Evolutionary conservation across 306 rosid genomes (phyloP).

Genomic region (Castanea mollissima): DNA sequence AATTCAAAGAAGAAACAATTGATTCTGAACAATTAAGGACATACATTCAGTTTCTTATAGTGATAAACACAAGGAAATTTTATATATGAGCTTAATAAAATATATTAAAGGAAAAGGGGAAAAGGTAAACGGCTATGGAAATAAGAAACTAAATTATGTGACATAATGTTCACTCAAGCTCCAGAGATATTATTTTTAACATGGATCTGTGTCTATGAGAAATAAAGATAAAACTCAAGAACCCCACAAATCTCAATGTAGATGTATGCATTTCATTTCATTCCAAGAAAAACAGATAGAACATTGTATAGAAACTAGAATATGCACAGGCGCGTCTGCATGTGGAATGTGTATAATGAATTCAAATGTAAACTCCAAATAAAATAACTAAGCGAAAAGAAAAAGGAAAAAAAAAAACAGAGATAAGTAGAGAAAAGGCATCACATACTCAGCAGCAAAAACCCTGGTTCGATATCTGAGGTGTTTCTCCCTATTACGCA

Average conservation of each 20-base stretch:
- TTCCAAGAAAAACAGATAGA: not conserved
- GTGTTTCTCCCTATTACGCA: constrained; percentile 73
- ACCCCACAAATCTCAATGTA: not conserved
- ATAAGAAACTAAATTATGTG: not conserved
- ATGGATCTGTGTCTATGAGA: not conserved
- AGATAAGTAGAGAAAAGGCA: constrained; percentile 1
- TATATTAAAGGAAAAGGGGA: not conserved
- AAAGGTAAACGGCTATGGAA: not conserved
- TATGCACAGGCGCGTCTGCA: not conserved
- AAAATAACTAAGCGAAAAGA: not conserved
- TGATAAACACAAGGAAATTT: not conserved
- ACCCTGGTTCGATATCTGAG: constrained; percentile 95
- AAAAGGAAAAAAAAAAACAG: not conserved
- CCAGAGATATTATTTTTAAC: not conserved
- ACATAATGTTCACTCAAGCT: not conserved
- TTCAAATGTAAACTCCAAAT: constrained; percentile 12
- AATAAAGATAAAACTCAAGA: not conserved
- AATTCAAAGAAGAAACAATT: too few species aligned
- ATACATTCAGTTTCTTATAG: not conserved
- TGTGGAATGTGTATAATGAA: not conserved
- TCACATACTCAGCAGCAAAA: constrained; percentile 96
- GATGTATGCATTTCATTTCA: not conserved
- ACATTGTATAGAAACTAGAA: not conserved
- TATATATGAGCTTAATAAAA: not conserved
- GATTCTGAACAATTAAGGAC: too few species aligned